These are phyloP conservation scores for Achlya hypogyna DNA, from an alignment of 352 stramenopile species.

Conservation along the genomic window DNA sequence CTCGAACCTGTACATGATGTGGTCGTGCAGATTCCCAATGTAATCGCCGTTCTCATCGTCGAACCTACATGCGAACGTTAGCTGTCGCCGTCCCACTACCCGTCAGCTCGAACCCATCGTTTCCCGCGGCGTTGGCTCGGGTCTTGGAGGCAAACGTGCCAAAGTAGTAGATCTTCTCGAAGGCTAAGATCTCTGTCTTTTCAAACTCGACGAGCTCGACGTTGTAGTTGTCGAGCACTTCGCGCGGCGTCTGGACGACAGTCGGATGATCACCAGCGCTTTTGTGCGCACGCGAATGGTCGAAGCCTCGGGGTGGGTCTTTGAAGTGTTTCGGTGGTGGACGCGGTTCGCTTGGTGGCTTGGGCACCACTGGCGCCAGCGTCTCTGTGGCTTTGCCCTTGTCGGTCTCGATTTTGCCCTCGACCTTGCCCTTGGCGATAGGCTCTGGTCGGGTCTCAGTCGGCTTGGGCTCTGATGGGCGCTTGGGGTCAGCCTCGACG, in stretches of 20 bases:
- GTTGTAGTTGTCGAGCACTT: constrained; percentile 27
- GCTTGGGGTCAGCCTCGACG: too few relatives aligned
- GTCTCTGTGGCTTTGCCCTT: background rate
- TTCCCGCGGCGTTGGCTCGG: background rate
- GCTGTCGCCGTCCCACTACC: too few relatives aligned
- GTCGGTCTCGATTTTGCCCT: background rate
- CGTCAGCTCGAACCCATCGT: background rate
- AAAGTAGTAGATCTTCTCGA: constrained; percentile 39
- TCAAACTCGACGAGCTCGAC: constrained; percentile 43
- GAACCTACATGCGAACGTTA: too few relatives aligned
- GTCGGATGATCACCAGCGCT: background rate
- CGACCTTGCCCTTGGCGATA: background rate
- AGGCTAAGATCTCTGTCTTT: constrained; percentile 38
- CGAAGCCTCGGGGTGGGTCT: constrained; percentile 1
- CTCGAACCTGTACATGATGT: constrained; percentile 91
- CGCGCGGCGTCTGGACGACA: constrained; percentile 14
- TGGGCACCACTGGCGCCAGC: background rate
- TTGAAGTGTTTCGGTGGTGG: background rate
- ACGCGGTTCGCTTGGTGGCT: background rate
- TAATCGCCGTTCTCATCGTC: constrained; percentile 98
- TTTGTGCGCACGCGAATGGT: background rate
- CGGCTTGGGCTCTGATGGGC: too few relatives aligned
- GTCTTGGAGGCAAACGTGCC: constrained; percentile 1
- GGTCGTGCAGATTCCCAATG: constrained; percentile 88
- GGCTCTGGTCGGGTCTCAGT: background rate